Conservation (phyloP, 129 eudicot species). For the Centaurea solstitialis region DNA sequence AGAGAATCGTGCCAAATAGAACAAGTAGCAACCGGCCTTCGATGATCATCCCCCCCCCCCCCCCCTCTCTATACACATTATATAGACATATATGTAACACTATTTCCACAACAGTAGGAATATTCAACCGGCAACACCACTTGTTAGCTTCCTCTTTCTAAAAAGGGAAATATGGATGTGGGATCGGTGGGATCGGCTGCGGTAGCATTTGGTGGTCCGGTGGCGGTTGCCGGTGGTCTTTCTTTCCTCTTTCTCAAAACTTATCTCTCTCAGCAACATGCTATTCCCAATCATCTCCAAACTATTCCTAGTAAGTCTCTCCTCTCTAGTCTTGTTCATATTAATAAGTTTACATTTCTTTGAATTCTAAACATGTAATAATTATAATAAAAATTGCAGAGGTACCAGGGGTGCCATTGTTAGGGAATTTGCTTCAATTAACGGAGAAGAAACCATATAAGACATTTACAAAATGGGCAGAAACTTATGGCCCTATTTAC, state of each 20-base stretch:
- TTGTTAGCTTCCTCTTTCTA: neutral
- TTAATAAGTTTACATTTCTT: neutral
- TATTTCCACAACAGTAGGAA: no score
- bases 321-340: neutral
- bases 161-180: neutral
- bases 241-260: slow-evolving; percentile 38
- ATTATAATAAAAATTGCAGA: slow-evolving; percentile 29
- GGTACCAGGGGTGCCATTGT: slow-evolving; percentile 66
- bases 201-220: slow-evolving; percentile 45
- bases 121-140: neutral
- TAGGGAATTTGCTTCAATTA: slow-evolving; percentile 71
- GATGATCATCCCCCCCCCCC: neutral
- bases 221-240: slow-evolving; percentile 38
- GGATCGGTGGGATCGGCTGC: slow-evolving; percentile 39
- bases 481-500: slow-evolving; percentile 64
- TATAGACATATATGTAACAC: no score
- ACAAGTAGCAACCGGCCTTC: neutral
- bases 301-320: slow-evolving; percentile 35
- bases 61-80: neutral
- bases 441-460: slow-evolving; percentile 79
- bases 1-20: neutral
- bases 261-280: slow-evolving; percentile 18
- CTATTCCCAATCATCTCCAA: slow-evolving; percentile 32
- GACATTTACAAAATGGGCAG: slow-evolving; percentile 68
- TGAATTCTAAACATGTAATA: neutral